Evolutionary conservation across 148 eudicot genomes (phyloP).

Genomic region (Vaccinium darrowii): DNA sequence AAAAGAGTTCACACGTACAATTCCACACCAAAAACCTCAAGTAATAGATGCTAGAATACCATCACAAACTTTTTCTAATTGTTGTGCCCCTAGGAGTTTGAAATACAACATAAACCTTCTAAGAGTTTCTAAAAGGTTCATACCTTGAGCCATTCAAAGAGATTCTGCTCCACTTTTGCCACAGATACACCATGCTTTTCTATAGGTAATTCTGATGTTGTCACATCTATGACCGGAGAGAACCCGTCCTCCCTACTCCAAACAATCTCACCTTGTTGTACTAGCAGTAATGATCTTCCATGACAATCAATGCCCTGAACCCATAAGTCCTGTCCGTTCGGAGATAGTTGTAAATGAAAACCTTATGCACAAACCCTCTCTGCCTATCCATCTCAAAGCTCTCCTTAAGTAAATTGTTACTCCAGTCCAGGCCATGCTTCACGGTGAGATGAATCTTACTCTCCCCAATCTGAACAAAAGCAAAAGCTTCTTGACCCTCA

Average conservation of each 20-base stretch:
- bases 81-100: not conserved
- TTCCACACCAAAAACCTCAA: too few species aligned
- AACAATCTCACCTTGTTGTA: slow-evolving; percentile 95
- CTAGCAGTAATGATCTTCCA: slow-evolving; percentile 92
- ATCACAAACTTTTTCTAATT: too few species aligned
- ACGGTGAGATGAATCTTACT: slow-evolving; percentile 66
- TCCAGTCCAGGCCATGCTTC: slow-evolving; percentile 61
- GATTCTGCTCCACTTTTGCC: slow-evolving; percentile 90
- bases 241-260: slow-evolving; percentile 99
- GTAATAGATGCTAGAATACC: too few species aligned
- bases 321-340: slow-evolving; percentile 88
- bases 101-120: not conserved
- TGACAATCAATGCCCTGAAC: slow-evolving; percentile 91
- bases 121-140: slow-evolving; percentile 9
- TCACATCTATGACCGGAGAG: slow-evolving; percentile 84
- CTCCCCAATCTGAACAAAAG: slow-evolving; percentile 55
- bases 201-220: slow-evolving; percentile 82
- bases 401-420: slow-evolving; percentile 61
- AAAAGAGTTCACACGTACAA: too few species aligned
- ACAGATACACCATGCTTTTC: slow-evolving; percentile 94
- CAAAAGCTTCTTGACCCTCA: slow-evolving; percentile 78
- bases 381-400: slow-evolving; percentile 59
- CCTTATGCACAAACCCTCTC: slow-evolving; percentile 76
- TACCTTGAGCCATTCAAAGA: slow-evolving; percentile 99
- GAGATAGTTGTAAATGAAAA: slow-evolving; percentile 75